Percentiles rank a stretch among this genome's conserved stretches.
Conservation (phyloP, 371 early-diverging fungal species). For the Saksenaea vasiformis region DNA sequence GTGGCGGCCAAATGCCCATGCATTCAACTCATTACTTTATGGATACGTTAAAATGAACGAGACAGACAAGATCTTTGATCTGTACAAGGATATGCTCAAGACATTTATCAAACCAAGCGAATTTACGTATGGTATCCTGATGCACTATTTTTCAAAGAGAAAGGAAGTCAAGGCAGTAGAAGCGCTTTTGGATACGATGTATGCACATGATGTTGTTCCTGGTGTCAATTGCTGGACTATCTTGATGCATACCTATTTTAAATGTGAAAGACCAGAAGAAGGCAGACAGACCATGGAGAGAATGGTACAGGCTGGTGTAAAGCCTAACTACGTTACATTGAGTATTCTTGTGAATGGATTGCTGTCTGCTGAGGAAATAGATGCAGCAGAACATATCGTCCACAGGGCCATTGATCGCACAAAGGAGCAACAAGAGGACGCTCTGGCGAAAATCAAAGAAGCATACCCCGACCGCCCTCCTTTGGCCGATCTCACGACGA, state of each 20-base stretch:
- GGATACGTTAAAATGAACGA: slow-evolving; percentile 38
- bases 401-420: slow-evolving; percentile 18
- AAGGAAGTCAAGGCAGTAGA: slow-evolving; percentile 37
- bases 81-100: slow-evolving; percentile 37
- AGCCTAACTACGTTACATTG: slow-evolving; percentile 28
- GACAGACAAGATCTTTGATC: slow-evolving; percentile 40
- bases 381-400: slow-evolving; percentile 32
- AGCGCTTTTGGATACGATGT: slow-evolving; percentile 38
- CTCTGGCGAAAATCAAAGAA: background rate
- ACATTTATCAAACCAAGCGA: slow-evolving; percentile 27
- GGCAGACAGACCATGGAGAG: slow-evolving; percentile 32
- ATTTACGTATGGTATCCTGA: slow-evolving; percentile 39
- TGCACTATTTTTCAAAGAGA: slow-evolving; percentile 39
- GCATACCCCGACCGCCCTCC: slow-evolving; percentile 1
- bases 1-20: slow-evolving; percentile 28
- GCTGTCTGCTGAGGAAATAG: slow-evolving; percentile 18
- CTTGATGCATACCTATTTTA: slow-evolving; percentile 44
- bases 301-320: slow-evolving; percentile 31
- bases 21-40: slow-evolving; percentile 39
- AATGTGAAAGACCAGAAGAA: slow-evolving; percentile 16
- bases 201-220: slow-evolving; percentile 28
- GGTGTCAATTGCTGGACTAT: slow-evolving; percentile 29
- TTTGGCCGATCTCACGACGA: slow-evolving; percentile 6
- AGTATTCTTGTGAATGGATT: slow-evolving; percentile 30
- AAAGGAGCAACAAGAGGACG: background rate